Base-by-base conservation (phyloP, 2,329 filamentous ascomycete genomes). In the Verticillium nonalfalfae region DNA sequence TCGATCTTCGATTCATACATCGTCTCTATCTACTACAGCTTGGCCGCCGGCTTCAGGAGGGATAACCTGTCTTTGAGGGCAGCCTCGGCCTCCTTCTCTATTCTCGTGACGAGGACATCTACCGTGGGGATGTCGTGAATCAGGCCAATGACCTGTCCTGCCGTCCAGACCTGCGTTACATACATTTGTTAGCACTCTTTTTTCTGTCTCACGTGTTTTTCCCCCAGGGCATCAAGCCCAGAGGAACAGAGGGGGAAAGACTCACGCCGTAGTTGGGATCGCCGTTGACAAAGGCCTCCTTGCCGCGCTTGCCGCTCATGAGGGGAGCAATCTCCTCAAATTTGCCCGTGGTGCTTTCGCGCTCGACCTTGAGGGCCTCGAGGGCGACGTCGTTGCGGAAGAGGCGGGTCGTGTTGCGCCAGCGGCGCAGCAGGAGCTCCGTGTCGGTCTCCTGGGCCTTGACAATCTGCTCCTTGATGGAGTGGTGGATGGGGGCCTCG, bases 391-490 rank as follows among this genome's bases (percentile, higher is more conserved):
- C 93, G 78, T 99, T 99, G 74, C 87, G 89, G 78, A 90, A 99
- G 69, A 98, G 77, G 13, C 95, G 83, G 56, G 86, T 90, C 1
- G 95, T 99, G 77, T 99, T 99, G 76, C 84, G 92, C 94, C 95
- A 99, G 66, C 93, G 83, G 60, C 94, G 81, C 71, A 99, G 80
- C 31, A 99, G 86, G 59, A 99, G 83, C 67, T 93, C 87, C 0
- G 95, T 99, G 75, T 98, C 92, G 26, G 90, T 93, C 81, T 99
- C 95, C 65, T 92, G 83, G 1, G 93, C 90, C 60, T 86, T 83
- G 58, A 97, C 93, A 70, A 99, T 99, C 67, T 90, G 83, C 75
- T 96, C 83, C 83, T 99, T 99, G 80, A 99, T 92, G 68, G 96
- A 96, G 57, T 86, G 74, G 78, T 99, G 95, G 66, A 99, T 90